Percentiles rank a stretch among this genome's conserved stretches.
These are phyloP conservation scores for Carex cristatella DNA, from an alignment of 176 grass and related monocot species.

Conservation along the genomic window DNA sequence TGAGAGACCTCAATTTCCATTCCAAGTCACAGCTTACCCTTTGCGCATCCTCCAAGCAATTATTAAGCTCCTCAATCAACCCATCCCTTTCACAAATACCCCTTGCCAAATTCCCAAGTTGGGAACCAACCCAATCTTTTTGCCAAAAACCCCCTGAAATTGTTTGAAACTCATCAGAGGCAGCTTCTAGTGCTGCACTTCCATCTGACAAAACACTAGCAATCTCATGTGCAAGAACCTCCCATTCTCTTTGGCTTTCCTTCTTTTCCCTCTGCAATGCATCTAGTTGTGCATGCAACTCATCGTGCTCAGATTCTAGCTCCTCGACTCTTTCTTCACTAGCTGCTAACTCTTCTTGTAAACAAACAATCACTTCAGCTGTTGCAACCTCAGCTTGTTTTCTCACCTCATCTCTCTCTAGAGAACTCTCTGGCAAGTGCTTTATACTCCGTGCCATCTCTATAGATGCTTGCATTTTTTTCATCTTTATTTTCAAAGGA, in stretches of 20 bases:
- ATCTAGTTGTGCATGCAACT: conserved; percentile 42
- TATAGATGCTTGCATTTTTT: conserved; percentile 90
- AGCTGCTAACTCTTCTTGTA: conserved; percentile 70
- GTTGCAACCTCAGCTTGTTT: conserved; percentile 92
- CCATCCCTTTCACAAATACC: conserved; percentile 80
- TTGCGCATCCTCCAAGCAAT: conserved; percentile 71
- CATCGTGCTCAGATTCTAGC: conserved; percentile 39
- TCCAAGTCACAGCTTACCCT: conserved; percentile 64
- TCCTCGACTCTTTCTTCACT: conserved; percentile 42
- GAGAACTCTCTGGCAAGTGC: conserved; percentile 59
- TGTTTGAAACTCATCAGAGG: conserved; percentile 46
- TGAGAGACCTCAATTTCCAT: conserved; percentile 81
- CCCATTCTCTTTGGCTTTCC: conserved; percentile 67
- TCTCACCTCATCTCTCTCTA: conserved; percentile 79
- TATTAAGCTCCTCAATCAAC: conserved; percentile 73
- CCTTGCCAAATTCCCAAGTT: conserved; percentile 52
- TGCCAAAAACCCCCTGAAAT: conserved; percentile 49
- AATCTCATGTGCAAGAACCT: conserved; percentile 72
- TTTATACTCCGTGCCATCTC: conserved; percentile 62
- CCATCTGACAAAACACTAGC: conserved; percentile 60
- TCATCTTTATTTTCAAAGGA: conserved; percentile 70
- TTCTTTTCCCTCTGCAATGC: conserved; percentile 41
- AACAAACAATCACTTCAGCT: conserved; percentile 89
- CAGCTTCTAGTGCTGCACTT: conserved; percentile 56
- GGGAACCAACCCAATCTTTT: conserved; percentile 57